Base-by-base conservation (phyloP, 768 basidiomycete species). In the Termitomyces sp. region DNA sequence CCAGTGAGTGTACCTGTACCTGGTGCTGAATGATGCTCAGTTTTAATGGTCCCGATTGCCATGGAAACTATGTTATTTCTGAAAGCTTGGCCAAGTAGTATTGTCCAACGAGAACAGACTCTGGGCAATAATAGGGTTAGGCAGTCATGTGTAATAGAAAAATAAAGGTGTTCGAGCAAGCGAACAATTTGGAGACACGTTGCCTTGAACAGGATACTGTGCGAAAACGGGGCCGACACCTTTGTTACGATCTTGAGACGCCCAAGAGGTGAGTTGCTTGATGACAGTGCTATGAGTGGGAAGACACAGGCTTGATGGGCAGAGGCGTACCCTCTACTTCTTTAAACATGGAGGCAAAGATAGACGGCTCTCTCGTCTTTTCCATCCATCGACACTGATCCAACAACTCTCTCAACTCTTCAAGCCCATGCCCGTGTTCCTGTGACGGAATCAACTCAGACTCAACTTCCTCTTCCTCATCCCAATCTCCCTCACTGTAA, bases 361-460 rank as follows among this genome's bases (percentile, higher is more conserved):
- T 64, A 1, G 73, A 68, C 47, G 79, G 79, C 46, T 78, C 79
- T 57, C 79, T 67, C 37, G 68, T 72, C 56, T 71, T 69, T 16
- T 72, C 75, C 81, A 82, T 85, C 59, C 73, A 75, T 44, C 78
- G 73, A 58, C 85, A 86, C 67, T 87, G 84, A 52, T 78, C 77
- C 58, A 88, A 63, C 45, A 89, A 64, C 58, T 80, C 76, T 49
- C 84, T 79, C 58, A 88, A 63, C 65, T 84, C 81, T 34, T 67
- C 67, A 30, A 83, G 56, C 13, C 67, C 65, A 31, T 65, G 57
- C 20, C 67, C 68, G 42, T 66, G 66, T 15, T 65, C 69, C 31
- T 63, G 67, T 6, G 70, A 68, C 51, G 67, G 62, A 20, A 67
- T 59, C 33, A 64, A 59, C 51, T 67, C 66, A 62, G 71, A 62